Evolutionary conservation across 306 rosid genomes (phyloP).

Genomic region (Carpinus viminea): DNA sequence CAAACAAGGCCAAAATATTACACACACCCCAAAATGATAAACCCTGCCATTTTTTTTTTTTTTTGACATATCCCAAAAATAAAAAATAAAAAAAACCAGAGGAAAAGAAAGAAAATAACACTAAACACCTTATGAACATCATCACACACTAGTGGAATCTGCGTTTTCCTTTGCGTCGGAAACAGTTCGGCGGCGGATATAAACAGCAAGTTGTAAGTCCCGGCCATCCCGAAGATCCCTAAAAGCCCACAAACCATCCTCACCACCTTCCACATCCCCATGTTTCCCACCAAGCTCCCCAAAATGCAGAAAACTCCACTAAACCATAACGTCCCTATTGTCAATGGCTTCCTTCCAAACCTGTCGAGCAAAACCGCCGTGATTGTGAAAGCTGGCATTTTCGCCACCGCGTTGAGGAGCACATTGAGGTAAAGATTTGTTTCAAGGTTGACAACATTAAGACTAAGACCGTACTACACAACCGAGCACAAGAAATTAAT

Average conservation of each 20-base stretch:
- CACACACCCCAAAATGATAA: too few relatives aligned
- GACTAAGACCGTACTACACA: constrained; percentile 81
- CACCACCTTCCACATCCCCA: constrained; percentile 52
- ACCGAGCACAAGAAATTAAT: constrained; percentile 65
- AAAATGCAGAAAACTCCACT: constrained; percentile 70
- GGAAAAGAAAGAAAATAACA: too few relatives aligned
- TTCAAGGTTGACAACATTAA: constrained; percentile 66
- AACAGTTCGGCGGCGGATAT: constrained; percentile 81
- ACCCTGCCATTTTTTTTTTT: too few relatives aligned
- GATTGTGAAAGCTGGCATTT: constrained; percentile 78
- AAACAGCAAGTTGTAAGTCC: constrained; percentile 76
- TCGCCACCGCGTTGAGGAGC: constrained; percentile 71
- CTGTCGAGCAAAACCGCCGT: constrained; percentile 66
- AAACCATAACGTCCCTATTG: constrained; percentile 76
- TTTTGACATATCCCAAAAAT: too few relatives aligned
- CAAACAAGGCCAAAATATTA: too few relatives aligned
- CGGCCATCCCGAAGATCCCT: constrained; percentile 92
- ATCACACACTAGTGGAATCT: too few relatives aligned
- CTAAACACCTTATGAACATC: too few relatives aligned
- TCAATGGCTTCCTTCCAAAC: constrained; percentile 64
- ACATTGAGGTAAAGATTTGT: constrained; percentile 75
- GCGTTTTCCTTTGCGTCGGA: too few relatives aligned
- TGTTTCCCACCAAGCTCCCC: constrained; percentile 45
- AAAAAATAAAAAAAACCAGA: too few relatives aligned
- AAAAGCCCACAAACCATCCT: constrained; percentile 70